phyloP scores from a whole-genome alignment of 2,329 filamentous ascomycete genomes.

The Diaporthe sp. region DNA sequence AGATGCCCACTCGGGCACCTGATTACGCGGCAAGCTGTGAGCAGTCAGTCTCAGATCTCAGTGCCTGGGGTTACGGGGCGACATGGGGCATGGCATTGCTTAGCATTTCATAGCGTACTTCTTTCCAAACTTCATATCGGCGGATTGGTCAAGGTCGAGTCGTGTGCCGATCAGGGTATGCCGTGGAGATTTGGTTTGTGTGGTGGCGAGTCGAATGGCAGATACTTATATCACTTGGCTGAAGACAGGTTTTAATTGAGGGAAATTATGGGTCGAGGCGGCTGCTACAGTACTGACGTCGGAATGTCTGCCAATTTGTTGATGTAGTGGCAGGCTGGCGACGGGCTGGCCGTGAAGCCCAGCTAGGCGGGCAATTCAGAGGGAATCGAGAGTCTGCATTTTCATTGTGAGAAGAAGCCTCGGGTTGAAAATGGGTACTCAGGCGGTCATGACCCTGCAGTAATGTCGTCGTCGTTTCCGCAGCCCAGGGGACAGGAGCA shows the following conservation, averaged over 20 bases:
- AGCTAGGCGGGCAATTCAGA: slow-evolving; percentile 24
- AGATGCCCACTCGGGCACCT: slow-evolving; percentile 88
- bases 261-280: slow-evolving; percentile 22
- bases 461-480: background rate
- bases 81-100: background rate
- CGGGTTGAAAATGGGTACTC: slow-evolving; percentile 31
- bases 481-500: background rate
- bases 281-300: slow-evolving; percentile 23
- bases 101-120: slow-evolving; percentile 47
- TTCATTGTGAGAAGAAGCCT: slow-evolving; percentile 42
- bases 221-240: background rate
- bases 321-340: background rate
- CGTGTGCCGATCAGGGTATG: background rate
- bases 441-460: slow-evolving; percentile 37
- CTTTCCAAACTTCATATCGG: slow-evolving; percentile 55
- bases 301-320: slow-evolving; percentile 6
- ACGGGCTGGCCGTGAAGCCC: slow-evolving; percentile 25
- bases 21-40: slow-evolving; percentile 76
- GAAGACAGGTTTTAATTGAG: slow-evolving; percentile 8
- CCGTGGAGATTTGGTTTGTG: background rate
- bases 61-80: too few relatives aligned
- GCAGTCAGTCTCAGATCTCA: background rate
- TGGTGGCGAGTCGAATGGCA: slow-evolving; percentile 6
- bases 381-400: slow-evolving; percentile 41
- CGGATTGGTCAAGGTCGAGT: slow-evolving; percentile 10